phyloP scores from a whole-genome alignment of 768 basidiomycete genomes.

The Boletus reticuloceps region DNA sequence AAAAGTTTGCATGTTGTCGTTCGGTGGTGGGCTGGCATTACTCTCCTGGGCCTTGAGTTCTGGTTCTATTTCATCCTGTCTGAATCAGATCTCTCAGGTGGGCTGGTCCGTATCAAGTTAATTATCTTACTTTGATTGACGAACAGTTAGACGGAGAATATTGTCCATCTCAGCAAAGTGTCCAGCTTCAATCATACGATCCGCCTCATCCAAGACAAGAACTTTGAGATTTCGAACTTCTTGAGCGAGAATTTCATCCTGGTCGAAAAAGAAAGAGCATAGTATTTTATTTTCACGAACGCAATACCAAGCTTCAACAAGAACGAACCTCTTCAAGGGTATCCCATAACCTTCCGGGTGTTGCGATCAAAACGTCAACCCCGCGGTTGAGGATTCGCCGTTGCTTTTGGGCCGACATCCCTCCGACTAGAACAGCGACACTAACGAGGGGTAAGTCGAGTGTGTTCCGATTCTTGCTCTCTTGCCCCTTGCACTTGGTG shows the following conservation, averaged over 20 bases:
- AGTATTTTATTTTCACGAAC: background rate
- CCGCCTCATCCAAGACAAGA: conserved; percentile 95
- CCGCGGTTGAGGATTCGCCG: conserved; percentile 80
- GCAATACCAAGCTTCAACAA: background rate
- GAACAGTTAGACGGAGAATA: conserved; percentile 81
- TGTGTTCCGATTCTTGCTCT: conserved; percentile 19
- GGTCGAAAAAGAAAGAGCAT: background rate
- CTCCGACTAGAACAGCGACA: conserved; percentile 88
- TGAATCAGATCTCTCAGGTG: conserved; percentile 19
- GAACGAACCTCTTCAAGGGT: conserved; percentile 70
- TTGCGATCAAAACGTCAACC: conserved; percentile 91
- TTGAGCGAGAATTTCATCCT: conserved; percentile 75
- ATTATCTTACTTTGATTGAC: conserved; percentile 51
- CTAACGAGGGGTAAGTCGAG: conserved; percentile 67
- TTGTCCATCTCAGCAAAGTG: conserved; percentile 96
- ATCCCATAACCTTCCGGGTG: conserved; percentile 98
- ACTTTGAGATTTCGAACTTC: conserved; percentile 71
- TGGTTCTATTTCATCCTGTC: conserved; percentile 49
- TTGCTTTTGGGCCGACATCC: conserved; percentile 95
- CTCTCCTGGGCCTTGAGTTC: conserved; percentile 34
- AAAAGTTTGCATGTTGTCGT: conserved; percentile 76
- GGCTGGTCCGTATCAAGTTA: background rate
- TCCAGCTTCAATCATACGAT: conserved; percentile 96
- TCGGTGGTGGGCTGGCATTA: conserved; percentile 25
- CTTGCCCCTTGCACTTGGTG: conserved; percentile 23